Conservation (phyloP, 2,329 filamentous ascomycete genomes). For the Calonectria pteridis region DNA sequence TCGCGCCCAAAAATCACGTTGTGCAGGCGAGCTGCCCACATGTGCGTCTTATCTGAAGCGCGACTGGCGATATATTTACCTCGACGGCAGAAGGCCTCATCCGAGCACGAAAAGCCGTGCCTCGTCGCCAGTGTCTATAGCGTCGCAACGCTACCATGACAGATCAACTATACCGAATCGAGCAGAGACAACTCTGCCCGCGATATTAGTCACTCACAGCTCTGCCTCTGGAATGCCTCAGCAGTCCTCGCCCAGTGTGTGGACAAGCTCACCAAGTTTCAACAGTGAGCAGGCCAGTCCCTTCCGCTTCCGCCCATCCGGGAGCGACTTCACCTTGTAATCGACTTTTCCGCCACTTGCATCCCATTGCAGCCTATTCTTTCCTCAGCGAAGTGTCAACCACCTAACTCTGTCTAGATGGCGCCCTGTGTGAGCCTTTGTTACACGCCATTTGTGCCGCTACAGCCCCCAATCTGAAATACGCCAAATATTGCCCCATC, state of each 20-base stretch:
- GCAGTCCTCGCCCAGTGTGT: neutral
- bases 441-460: slow-evolving; percentile 55
- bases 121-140: neutral
- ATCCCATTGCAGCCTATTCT: slow-evolving; percentile 36
- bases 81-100: slow-evolving; percentile 1
- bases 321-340: slow-evolving; percentile 36
- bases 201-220: neutral
- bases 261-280: slow-evolving; percentile 5
- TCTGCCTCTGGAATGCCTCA: neutral
- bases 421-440: slow-evolving; percentile 60
- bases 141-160: neutral
- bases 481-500: slow-evolving; percentile 49
- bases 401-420: slow-evolving; percentile 63
- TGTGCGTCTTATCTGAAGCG: slow-evolving; percentile 17
- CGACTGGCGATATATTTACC: slow-evolving; percentile 42
- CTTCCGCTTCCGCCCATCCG: slow-evolving; percentile 23
- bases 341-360: slow-evolving; percentile 43
- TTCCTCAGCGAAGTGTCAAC: slow-evolving; percentile 64
- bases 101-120: neutral
- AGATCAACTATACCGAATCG: neutral
- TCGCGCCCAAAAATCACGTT: slow-evolving; percentile 59
- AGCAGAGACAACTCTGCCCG: neutral
- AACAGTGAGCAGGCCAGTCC: neutral
- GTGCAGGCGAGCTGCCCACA: slow-evolving; percentile 57
- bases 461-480: slow-evolving; percentile 49